phyloP scores from a whole-genome alignment of 139 green algal genomes.

The Tetraselmis striata region DNA sequence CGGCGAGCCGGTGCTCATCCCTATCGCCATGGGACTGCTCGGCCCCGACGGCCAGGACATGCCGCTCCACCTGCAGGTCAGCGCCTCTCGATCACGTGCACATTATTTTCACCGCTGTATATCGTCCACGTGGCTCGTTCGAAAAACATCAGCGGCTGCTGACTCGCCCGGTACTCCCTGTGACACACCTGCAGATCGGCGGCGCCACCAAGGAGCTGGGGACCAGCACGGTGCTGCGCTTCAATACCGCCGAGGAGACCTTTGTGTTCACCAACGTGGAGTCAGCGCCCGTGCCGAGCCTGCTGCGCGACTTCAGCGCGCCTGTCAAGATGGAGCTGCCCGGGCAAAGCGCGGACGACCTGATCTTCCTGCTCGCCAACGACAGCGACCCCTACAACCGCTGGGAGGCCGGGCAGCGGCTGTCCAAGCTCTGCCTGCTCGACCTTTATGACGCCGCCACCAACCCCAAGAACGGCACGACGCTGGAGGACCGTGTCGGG shows the following conservation, averaged over 20 bases:
- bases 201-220: constrained; percentile 6
- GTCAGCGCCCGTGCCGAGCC: constrained; percentile 63
- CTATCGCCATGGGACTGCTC: constrained; percentile 77
- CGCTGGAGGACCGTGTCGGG: not conserved
- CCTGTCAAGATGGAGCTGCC: constrained; percentile 73
- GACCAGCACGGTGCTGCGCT: constrained; percentile 52
- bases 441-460: constrained; percentile 56
- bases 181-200: constrained; percentile 2
- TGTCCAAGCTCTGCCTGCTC: constrained; percentile 69
- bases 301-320: constrained; percentile 90
- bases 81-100: no score
- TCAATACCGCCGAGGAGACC: constrained; percentile 35
- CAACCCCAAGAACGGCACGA: not conserved
- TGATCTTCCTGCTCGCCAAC: constrained; percentile 85
- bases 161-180: no score
- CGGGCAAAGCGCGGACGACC: constrained; percentile 76
- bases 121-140: no score
- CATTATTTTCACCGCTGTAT: no score
- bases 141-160: no score
- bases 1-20: constrained; percentile 64
- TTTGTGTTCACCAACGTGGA: constrained; percentile 54
- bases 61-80: constrained; percentile 57
- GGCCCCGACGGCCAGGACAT: constrained; percentile 68
- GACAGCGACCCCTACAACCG: constrained; percentile 89
- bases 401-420: constrained; percentile 82